Base-by-base conservation (phyloP, 2,329 filamentous ascomycete species). In the Cercospora sesami region DNA sequence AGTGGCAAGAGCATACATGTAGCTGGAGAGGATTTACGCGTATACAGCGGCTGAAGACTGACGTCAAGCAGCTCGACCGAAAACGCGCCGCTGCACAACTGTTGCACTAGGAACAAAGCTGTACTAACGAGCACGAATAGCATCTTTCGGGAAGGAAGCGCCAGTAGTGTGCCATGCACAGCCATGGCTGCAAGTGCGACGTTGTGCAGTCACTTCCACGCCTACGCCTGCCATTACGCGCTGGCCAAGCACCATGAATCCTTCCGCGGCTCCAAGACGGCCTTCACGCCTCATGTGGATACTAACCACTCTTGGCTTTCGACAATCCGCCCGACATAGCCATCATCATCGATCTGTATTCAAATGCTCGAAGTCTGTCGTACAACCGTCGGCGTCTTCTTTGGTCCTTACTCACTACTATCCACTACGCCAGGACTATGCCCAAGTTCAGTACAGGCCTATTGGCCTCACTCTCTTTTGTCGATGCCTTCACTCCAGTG, bases 231-330 rank as follows among this genome's bases (percentile, higher is more conserved):
- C 48, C 48, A 53, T 53, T 53, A 60, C 58, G 33, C 58, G 58
- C 58, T 61, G 59, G 59, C 59, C 59, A 61, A 61, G 59, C 59
- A 61, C 10, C 0, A 39, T 21, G 31, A 42, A 61, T 61, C 59
- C 59, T 61, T 61, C 59, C 59, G 59, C 59, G 59, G 59, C 31
- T 45, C 59, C 18, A 39, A 61, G 36, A 45, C 31, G 23, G 59
- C 36, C 23, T 39, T 14, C 14, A 45, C 36, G 59, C 59, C 36
- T 39, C 36, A 26, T 45, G 59, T 61, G 59, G 36, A 61, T 61
- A 61, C 36, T 30, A 61, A 39, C 59, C 28, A 16, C 59, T 28
- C 59, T 61, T 61, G 59, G 59, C 59, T 45, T 18, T 39, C 58
- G 30, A 60, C 58, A 45, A 61, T 6, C 21, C 9, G 59, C 18